Evolutionary conservation across 495 filamentous ascomycete genomes (phyloP), one percentile per base, ranked within the genome.

Genomic region (Penicillium bovifimosum): DNA sequence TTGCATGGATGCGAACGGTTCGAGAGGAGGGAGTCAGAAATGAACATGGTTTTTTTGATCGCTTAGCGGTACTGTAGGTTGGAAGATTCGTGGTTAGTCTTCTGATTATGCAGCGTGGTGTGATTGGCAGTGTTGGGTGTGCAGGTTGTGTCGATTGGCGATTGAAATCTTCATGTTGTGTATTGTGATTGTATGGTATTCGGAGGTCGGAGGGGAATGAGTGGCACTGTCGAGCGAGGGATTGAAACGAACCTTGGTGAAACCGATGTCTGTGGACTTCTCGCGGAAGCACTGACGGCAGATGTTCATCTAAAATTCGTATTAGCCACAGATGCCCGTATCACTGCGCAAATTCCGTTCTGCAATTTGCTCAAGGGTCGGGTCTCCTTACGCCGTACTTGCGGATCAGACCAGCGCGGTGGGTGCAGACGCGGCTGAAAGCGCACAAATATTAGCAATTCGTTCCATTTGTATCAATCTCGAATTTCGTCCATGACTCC

Each of bases 231-330:
- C 36, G 53, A 52, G 27, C 9, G 31, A 41, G 17, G 7, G 38
- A 17, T 50, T n/a, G 24, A 59, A 56, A 69, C 81, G 59, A 67
- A 73, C 92, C 91, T 98, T 97, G 78, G 85, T 78, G 82, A 98
- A 98, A 65, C 93, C 93, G 76, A 98, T 96, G 74, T 96, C 92
- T 70, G 79, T 64, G 59, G 84, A 79, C 84, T 97, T 96, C 85
- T 98, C 93, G 69, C 93, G 80, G 84, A 98, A 98, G 86, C 93
- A 97, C 79, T 98, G 91, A 83, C 91, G 88, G 87, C 92, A 96
- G 83, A 97, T 92, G 79, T 96, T 91, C 69, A 98, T 75, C 72
- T 74, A 49, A 52, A 63, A 50, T 38, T 55, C 54, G n/a, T 47
- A 39, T 69, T 61, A 69, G 66, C 55, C 49, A 33, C 33, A 42